A percentile compares a stretch with the other conserved stretches of the same genome.
Conservation (phyloP, 495 filamentous ascomycete genomes). For the Chaetomidium leptoderma region DNA sequence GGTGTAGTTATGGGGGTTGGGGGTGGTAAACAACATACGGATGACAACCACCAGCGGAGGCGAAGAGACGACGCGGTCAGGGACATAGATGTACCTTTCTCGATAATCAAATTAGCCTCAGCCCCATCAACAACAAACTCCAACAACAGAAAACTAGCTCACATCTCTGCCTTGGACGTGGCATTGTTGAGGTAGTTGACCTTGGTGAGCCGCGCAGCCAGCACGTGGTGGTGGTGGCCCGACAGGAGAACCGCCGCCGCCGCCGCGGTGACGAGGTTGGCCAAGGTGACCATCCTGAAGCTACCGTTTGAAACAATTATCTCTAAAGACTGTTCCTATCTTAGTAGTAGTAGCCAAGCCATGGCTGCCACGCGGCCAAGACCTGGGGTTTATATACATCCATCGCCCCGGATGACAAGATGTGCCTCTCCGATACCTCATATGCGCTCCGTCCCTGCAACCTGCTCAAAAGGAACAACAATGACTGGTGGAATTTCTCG, state of each 20-base stretch:
- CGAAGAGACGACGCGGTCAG: slow-evolving; percentile 47
- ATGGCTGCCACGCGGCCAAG: neutral
- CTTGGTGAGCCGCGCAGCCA: slow-evolving; percentile 32
- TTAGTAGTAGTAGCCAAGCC: neutral
- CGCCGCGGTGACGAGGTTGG: neutral
- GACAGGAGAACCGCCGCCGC: neutral
- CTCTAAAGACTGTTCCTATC: too few species aligned
- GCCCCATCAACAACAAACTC: neutral
- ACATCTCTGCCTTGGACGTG: slow-evolving; percentile 39
- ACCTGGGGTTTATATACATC: neutral
- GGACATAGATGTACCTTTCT: slow-evolving; percentile 51
- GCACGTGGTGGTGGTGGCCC: neutral
- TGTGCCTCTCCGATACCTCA: too few species aligned
- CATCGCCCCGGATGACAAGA: too few species aligned
- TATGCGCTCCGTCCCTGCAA: too few species aligned
- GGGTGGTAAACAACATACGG: slow-evolving; percentile 11
- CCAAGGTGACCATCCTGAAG: slow-evolving; percentile 10
- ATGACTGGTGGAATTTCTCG: slow-evolving; percentile 1
- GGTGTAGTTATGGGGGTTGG: neutral
- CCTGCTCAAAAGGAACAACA: neutral
- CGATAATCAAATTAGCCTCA: neutral
- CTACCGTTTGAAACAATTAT: neutral
- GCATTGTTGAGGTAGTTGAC: slow-evolving; percentile 41
- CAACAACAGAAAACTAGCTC: slow-evolving; percentile 2
- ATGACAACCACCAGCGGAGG: slow-evolving; percentile 54